Conservation (phyloP, 139 green algal species). For the Haematococcus lacustris region DNA sequence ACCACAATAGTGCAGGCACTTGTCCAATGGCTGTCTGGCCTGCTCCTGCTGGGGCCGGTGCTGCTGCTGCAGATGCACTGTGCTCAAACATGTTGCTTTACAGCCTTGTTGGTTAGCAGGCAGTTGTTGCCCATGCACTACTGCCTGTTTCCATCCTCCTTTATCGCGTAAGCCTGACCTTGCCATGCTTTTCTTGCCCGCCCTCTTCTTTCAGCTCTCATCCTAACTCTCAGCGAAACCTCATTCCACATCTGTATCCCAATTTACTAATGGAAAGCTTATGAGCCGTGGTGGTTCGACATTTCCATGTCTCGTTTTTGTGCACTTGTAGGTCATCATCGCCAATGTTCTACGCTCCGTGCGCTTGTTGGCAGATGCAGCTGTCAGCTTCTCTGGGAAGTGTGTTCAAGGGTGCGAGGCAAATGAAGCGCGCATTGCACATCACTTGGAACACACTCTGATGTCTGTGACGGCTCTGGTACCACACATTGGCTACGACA, state of each 20-base stretch:
- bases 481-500: constrained; percentile 54
- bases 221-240: too few relatives aligned
- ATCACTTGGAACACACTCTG: constrained; percentile 82
- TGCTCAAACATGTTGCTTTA: not conserved
- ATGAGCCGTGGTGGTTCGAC: too few relatives aligned
- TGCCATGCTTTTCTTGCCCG: constrained; percentile 84
- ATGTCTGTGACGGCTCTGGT: constrained; percentile 98
- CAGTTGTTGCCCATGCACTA: not conserved
- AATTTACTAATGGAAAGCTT: too few relatives aligned
- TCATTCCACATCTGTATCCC: too few relatives aligned
- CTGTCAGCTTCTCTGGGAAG: constrained; percentile 68
- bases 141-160: not conserved
- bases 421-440: constrained; percentile 68
- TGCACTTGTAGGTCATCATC: too few relatives aligned
- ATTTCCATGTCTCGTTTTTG: not conserved
- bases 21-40: not conserved
- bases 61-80: not conserved
- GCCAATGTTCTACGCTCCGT: constrained; percentile 25
- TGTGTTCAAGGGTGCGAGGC: constrained; percentile 74
- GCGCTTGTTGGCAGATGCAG: constrained; percentile 6
- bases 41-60: not conserved
- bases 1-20: not conserved
- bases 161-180: constrained; percentile 65
- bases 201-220: constrained; percentile 97
- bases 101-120: not conserved